phyloP scores from a whole-genome alignment of 2,329 filamentous ascomycete genomes.

The Alternaria alternata region DNA sequence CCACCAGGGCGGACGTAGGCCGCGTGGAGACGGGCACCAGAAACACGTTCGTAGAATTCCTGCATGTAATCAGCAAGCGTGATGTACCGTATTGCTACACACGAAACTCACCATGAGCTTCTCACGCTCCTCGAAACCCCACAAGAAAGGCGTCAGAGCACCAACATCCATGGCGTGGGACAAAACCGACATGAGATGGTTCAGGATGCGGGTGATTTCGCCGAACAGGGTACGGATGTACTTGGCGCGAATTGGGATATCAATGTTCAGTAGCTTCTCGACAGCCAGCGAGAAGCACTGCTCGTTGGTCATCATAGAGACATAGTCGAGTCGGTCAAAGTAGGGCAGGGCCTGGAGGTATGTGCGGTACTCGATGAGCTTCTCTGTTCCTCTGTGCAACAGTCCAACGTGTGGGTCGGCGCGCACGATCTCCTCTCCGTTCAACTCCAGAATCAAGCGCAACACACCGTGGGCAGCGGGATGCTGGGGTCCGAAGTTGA shows the following conservation, averaged over 20 bases:
- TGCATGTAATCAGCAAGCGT: constrained; percentile 50
- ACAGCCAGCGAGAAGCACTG: constrained; percentile 95
- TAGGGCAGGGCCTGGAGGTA: constrained; percentile 98
- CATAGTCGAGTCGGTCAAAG: constrained; percentile 98
- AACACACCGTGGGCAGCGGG: constrained; percentile 98
- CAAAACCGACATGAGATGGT: constrained; percentile 97
- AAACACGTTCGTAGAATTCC: constrained; percentile 99
- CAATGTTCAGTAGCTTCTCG: constrained; percentile 96
- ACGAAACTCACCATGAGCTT: constrained; percentile 85
- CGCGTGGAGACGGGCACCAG: constrained; percentile 94
- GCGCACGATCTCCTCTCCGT: constrained; percentile 96
- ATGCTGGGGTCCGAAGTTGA: constrained; percentile 99
- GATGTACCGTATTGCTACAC: neutral
- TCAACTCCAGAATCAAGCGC: constrained; percentile 95
- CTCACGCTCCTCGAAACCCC: constrained; percentile 99
- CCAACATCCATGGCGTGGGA: constrained; percentile 99
- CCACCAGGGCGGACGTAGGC: constrained; percentile 97
- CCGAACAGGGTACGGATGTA: constrained; percentile 96
- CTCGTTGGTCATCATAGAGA: constrained; percentile 99
- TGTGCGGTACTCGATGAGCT: constrained; percentile 99
- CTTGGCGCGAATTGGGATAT: constrained; percentile 94
- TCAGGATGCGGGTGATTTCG: constrained; percentile 91
- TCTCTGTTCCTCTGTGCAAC: constrained; percentile 96
- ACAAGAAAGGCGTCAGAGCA: constrained; percentile 96
- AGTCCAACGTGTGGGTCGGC: constrained; percentile 96